Percentiles rank a stretch among this genome's conserved stretches.
Conservation (phyloP, 345 rosid species). For the Eutrema yunnanense region DNA sequence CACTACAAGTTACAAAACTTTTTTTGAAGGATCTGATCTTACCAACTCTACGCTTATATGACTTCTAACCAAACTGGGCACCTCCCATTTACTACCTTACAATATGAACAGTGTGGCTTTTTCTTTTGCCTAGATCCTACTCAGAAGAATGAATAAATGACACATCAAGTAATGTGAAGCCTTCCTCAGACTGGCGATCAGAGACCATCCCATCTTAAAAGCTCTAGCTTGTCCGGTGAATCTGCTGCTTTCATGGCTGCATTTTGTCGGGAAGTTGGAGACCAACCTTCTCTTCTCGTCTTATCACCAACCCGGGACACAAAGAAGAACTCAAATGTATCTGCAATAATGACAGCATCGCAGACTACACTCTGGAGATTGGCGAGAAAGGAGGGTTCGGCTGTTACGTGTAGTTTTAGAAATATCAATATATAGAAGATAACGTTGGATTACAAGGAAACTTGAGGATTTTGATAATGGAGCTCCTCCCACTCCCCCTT, state of each 20-base stretch:
- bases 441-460: too few relatives aligned
- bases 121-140: conserved; percentile 33
- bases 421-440: too few relatives aligned
- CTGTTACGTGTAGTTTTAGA: too few relatives aligned
- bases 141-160: conserved; percentile 33
- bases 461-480: too few relatives aligned
- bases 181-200: conserved; percentile 7
- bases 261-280: neutral
- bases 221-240: conserved; percentile 3
- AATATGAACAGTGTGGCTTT: conserved; percentile 47
- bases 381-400: conserved; percentile 91
- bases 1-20: conserved; percentile 34
- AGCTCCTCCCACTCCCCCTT: too few relatives aligned
- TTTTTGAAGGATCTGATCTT: conserved; percentile 13
- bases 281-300: conserved; percentile 14
- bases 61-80: conserved; percentile 32
- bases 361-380: conserved; percentile 63
- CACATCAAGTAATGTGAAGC: conserved; percentile 18
- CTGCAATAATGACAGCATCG: conserved; percentile 1
- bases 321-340: neutral
- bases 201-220: conserved; percentile 12
- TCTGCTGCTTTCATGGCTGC: conserved; percentile 13
- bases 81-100: conserved; percentile 36
- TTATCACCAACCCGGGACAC: neutral
- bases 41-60: conserved; percentile 19